A percentile compares a stretch with the other conserved stretches of the same genome.
phyloP scores from a whole-genome alignment of 192 early-diverging fungal genomes.

The Podila epigama region DNA sequence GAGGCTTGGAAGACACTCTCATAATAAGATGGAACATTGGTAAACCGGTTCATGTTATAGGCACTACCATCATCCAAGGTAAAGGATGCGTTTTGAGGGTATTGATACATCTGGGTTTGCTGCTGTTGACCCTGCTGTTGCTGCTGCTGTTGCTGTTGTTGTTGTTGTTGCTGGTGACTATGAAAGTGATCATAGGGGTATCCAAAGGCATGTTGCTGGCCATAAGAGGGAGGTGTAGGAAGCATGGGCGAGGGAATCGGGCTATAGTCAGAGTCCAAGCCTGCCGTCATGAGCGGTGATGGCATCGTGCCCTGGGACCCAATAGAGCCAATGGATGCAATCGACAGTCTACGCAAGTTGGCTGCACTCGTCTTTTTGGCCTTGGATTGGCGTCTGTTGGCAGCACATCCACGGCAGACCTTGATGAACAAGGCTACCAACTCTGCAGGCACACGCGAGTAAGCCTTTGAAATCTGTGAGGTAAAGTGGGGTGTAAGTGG shows the following conservation, averaged over 20 bases:
- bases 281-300: background rate
- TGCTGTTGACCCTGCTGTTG: background rate
- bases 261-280: background rate
- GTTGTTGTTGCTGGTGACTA: background rate
- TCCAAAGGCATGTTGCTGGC: background rate
- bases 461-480: background rate
- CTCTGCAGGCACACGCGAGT: conserved; percentile 1
- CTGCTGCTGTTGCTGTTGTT: no score
- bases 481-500: background rate
- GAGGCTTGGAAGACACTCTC: background rate
- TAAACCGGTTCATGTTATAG: background rate
- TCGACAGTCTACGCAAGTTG: background rate
- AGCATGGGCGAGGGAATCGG: background rate
- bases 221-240: background rate
- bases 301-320: background rate
- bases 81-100: background rate
- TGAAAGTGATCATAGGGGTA: background rate
- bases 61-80: background rate
- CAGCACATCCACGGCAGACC: background rate
- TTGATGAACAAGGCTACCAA: background rate
- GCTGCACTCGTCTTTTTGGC: background rate
- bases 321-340: background rate
- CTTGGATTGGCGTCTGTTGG: conserved; percentile 4
- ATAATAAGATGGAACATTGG: background rate
- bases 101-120: background rate